Conservation (phyloP, 345 rosid genomes). For the Cardamine resedifolia region DNA sequence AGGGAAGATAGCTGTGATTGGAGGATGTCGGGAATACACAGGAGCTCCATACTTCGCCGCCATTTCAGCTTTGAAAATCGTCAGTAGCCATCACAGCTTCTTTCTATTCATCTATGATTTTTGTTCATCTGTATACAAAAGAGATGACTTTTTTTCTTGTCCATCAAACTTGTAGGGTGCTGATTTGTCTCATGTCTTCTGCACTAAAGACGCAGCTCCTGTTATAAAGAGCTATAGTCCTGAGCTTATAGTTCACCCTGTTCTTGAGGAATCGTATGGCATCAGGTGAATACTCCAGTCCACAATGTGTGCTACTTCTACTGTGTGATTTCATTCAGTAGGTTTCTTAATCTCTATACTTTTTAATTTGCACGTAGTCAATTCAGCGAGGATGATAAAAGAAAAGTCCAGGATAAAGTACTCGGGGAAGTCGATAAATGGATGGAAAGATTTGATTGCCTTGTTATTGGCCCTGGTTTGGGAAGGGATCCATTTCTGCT, state of each 20-base stretch:
- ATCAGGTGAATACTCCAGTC: conserved; percentile 47
- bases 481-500: conserved; percentile 93
- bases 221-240: conserved; percentile 97
- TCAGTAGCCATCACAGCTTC: conserved; percentile 36
- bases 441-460: conserved; percentile 96
- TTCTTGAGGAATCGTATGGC: conserved; percentile 81
- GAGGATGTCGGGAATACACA: conserved; percentile 98
- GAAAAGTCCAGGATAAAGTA: conserved; percentile 47
- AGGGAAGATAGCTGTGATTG: conserved; percentile 94
- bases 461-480: conserved; percentile 95
- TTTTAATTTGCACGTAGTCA: conserved; percentile 20
- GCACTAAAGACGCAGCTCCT: conserved; percentile 92
- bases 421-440: conserved; percentile 83
- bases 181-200: conserved; percentile 96
- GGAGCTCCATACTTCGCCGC: conserved; percentile 99
- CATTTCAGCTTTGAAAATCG: conserved; percentile 92
- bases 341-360: not conserved
- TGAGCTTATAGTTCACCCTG: conserved; percentile 89
- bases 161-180: conserved; percentile 57
- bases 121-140: not conserved
- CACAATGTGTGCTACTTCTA: conserved; percentile 9
- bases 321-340: not conserved
- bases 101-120: not conserved
- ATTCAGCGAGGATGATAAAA: conserved; percentile 57
- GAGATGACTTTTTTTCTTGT: not conserved